Conservation (phyloP, 2,329 filamentous ascomycete genomes). For the Leptographium flavum region DNA sequence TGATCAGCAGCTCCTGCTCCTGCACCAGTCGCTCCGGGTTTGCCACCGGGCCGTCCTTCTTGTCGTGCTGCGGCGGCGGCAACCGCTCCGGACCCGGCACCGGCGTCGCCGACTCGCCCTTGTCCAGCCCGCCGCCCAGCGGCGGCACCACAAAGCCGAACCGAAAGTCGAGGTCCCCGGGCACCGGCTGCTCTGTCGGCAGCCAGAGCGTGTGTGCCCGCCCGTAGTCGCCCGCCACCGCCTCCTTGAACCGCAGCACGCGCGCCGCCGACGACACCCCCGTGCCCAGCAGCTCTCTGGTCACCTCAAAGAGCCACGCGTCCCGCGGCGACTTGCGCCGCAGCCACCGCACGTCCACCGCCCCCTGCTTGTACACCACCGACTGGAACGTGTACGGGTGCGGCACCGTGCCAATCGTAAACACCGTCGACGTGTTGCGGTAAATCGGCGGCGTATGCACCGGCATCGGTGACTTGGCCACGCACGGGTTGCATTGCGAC, state of each 20-base stretch:
- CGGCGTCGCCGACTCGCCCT: slow-evolving; percentile 41
- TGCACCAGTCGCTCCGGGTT: slow-evolving; percentile 35
- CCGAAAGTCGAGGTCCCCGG: slow-evolving; percentile 70
- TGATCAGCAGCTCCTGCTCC: slow-evolving; percentile 38
- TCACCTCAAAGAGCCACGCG: slow-evolving; percentile 60
- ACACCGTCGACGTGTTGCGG: slow-evolving; percentile 56
- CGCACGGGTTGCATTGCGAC: slow-evolving; percentile 60
- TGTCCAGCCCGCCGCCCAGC: slow-evolving; percentile 26
- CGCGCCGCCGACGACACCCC: slow-evolving; percentile 49
- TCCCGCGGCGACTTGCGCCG: slow-evolving; percentile 59
- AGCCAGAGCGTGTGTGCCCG: slow-evolving; percentile 63
- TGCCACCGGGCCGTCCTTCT: slow-evolving; percentile 32
- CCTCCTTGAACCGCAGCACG: slow-evolving; percentile 65
- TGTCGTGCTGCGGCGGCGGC: slow-evolving; percentile 33
- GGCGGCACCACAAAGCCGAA: slow-evolving; percentile 74
- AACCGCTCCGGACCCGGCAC: slow-evolving; percentile 43
- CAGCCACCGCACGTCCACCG: slow-evolving; percentile 50
- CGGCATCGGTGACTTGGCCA: slow-evolving; percentile 46
- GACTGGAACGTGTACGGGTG: slow-evolving; percentile 77
- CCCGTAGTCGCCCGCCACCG: slow-evolving; percentile 55
- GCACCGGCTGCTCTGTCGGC: slow-evolving; percentile 49
- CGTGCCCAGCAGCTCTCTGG: slow-evolving; percentile 51
- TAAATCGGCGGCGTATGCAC: slow-evolving; percentile 55
- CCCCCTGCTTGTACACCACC: slow-evolving; percentile 46
- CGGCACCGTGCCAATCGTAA: slow-evolving; percentile 75